phyloP scores from a whole-genome alignment of 208 protist species.

The Leishmania tarentolae region DNA sequence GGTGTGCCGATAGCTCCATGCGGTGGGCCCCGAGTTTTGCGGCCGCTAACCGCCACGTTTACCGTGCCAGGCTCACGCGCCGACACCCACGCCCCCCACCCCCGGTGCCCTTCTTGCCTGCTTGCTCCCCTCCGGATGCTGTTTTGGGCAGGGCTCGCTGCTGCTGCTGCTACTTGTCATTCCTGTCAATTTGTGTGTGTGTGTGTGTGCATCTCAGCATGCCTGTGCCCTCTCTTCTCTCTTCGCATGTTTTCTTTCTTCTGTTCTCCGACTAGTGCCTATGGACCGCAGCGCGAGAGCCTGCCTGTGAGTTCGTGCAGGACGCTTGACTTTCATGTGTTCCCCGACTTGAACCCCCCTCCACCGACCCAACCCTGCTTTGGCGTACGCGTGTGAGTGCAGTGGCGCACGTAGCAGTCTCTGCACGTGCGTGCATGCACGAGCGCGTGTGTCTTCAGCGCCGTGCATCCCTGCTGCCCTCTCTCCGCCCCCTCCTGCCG shows the following conservation, averaged over 20 bases:
- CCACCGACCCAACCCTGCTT: too few relatives aligned
- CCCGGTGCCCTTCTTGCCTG: too few relatives aligned
- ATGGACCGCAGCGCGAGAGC: not conserved
- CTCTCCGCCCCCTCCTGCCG: not conserved
- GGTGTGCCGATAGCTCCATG: not conserved
- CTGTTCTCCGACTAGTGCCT: not conserved
- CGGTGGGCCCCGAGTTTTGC: not conserved
- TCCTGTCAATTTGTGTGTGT: not conserved
- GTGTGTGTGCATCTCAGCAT: not conserved
- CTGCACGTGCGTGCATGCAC: not conserved
- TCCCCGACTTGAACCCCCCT: not conserved
- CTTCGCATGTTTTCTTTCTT: too few relatives aligned
- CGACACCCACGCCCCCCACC: not conserved
- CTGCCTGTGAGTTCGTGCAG: too few relatives aligned
- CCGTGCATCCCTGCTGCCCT: not conserved
- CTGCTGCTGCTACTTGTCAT: not conserved
- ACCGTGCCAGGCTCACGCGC: not conserved
- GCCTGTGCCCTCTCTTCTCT: not conserved
- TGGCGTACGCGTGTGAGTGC: not conserved
- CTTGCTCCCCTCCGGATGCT: not conserved
- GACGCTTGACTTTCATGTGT: not conserved
- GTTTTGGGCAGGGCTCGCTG: not conserved
- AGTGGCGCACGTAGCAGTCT: too few relatives aligned
- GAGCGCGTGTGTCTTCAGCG: not conserved
- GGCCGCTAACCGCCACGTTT: not conserved